Base-by-base conservation (phyloP, 768 basidiomycete species). In the Auricularia sp. region DNA sequence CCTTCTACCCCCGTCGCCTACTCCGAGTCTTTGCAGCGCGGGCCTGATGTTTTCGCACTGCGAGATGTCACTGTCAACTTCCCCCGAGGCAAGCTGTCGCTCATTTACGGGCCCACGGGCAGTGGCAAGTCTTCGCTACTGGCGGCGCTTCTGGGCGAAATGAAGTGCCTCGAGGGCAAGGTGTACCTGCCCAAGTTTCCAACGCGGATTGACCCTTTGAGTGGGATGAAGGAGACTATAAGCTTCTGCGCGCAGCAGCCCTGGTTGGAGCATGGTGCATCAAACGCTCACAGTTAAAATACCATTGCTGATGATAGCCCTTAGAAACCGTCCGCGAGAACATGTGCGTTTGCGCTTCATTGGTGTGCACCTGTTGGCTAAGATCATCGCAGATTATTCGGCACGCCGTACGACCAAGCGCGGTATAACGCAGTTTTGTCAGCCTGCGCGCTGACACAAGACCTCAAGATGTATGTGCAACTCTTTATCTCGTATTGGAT, bases 321-420 rank as follows among this genome's bases (percentile, higher is more conserved):
- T 71, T 18, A 54, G 89, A 88, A 1, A 88, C 89, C 0, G 90
- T 94, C 65, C 79, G 83, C 21, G 90, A 91, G 65, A 92, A 92
- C 71, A 89, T 95, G 68, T 42, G 39, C 8, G 39, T 42, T 42
- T 8, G 8, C 39, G 39, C 13, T 14, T 42, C 7, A 14, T 7
- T 42, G 39, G 8, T 42, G 39, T 42, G 39, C 13, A 7, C 13
- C 8, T 14, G 39, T 14, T 42, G 8, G 39, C 39, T 42, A 2
- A 42, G 8, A 7, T 8, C 39, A 14, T 14, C 39, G 7, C 13
- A 42, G 39, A 42, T 73, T 90, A 13, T 95, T 92, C 18, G 56
- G 56, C 18, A 34, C 56, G 68, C 84, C 84, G 2, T 86, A 81
- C 71, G 81, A 90, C 69, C 78, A 80, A 67, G 73, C 73, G 21